These are phyloP conservation scores for Castanea sativa DNA, from an alignment of 306 rosid species.

Conservation along the genomic window DNA sequence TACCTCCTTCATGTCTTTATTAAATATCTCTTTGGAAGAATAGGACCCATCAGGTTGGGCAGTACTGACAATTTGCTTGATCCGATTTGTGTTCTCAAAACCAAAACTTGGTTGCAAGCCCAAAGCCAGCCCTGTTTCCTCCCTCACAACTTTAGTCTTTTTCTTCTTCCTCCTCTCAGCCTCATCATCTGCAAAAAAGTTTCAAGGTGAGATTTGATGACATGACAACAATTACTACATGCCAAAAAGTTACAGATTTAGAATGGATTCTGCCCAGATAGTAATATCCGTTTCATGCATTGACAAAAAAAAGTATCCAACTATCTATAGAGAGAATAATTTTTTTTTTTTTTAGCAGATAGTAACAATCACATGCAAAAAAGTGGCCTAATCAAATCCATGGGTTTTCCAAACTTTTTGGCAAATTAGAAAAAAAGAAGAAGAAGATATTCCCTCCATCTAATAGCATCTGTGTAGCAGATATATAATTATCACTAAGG, in stretches of 20 bases:
- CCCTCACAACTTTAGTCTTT: slow-evolving; percentile 46
- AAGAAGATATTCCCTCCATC: not conserved
- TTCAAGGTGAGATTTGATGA: slow-evolving; percentile 7
- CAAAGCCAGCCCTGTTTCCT: slow-evolving; percentile 42
- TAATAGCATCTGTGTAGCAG: not conserved
- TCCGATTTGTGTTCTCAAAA: slow-evolving; percentile 56
- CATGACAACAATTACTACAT: not conserved
- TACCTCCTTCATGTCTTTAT: slow-evolving; percentile 60
- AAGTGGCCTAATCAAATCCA: not conserved
- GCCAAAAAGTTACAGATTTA: not conserved
- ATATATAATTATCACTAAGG: not conserved
- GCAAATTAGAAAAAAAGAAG: not conserved
- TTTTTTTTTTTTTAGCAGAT: too few species aligned
- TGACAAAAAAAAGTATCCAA: not conserved
- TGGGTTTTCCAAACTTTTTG: not conserved
- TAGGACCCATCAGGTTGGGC: slow-evolving; percentile 52
- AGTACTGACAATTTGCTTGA: slow-evolving; percentile 42
- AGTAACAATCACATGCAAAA: not conserved
- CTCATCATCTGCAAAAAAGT: slow-evolving; percentile 59
- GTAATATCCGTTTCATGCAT: not conserved
- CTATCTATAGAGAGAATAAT: not conserved
- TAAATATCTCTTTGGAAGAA: slow-evolving; percentile 52
- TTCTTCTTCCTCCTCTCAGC: slow-evolving; percentile 75
- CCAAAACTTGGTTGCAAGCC: slow-evolving; percentile 42
- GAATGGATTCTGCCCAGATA: not conserved